A percentile compares a stretch with the other conserved stretches of the same genome.
Evolutionary conservation across 108 stramenopile genomes (phyloP).

Genomic region (Cyclotella baltica): DNA sequence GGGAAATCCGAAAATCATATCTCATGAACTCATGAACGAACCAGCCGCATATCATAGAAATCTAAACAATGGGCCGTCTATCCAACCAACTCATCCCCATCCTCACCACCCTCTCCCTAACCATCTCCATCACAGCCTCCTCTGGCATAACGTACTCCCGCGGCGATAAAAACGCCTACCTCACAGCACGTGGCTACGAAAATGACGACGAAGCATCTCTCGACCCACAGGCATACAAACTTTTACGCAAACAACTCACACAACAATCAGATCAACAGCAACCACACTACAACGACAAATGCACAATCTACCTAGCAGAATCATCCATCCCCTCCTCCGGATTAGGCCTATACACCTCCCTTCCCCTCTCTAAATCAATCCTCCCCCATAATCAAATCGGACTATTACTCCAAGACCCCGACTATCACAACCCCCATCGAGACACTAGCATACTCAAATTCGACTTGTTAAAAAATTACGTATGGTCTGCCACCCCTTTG

Average conservation of each 20-base stretch:
- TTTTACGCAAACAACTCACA: not conserved
- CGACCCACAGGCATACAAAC: not conserved
- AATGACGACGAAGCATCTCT: not conserved
- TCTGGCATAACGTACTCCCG: not conserved
- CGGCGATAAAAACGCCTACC: not conserved
- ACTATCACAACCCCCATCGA: slow-evolving; percentile 6
- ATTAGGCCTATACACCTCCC: slow-evolving; percentile 70
- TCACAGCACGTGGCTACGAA: not conserved
- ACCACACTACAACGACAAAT: slow-evolving; percentile 40
- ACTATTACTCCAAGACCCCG: slow-evolving; percentile 24
- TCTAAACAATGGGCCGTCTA: too few species aligned
- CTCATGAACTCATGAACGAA: too few species aligned
- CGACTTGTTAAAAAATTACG: slow-evolving; percentile 17
- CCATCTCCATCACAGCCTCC: not conserved
- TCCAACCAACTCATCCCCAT: too few species aligned
- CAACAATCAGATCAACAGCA: not conserved
- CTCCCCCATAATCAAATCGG: slow-evolving; percentile 35
- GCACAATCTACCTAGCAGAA: slow-evolving; percentile 69
- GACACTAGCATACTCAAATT: not conserved
- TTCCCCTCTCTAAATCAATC: not conserved
- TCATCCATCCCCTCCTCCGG: slow-evolving; percentile 77
- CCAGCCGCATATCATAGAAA: too few species aligned
- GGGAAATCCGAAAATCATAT: too few species aligned
- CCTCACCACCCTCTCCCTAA: not conserved
- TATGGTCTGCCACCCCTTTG: slow-evolving; percentile 22